phyloP scores from a whole-genome alignment of 306 rosid genomes.

The Trifolium repens region DNA sequence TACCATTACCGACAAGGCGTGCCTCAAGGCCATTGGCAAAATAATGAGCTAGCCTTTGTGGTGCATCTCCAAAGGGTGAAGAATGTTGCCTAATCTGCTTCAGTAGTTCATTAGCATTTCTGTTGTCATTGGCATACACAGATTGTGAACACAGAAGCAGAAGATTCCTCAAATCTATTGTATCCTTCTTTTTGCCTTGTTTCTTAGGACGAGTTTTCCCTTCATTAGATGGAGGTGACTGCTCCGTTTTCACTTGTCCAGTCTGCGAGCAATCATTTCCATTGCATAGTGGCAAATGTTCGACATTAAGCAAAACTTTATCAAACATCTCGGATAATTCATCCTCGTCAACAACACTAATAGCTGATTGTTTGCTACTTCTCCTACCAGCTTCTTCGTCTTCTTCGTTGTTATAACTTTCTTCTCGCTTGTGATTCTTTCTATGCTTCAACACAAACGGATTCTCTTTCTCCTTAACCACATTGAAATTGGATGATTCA shows the following conservation, averaged over 20 bases:
- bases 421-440: slow-evolving; percentile 52
- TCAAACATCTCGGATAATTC: slow-evolving; percentile 59
- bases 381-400: slow-evolving; percentile 46
- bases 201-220: slow-evolving; percentile 45
- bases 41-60: slow-evolving; percentile 72
- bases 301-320: slow-evolving; percentile 47
- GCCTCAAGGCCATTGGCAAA: slow-evolving; percentile 72
- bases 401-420: slow-evolving; percentile 33
- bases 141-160: slow-evolving; percentile 70
- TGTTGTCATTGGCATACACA: slow-evolving; percentile 60
- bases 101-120: slow-evolving; percentile 62
- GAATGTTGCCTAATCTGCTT: slow-evolving; percentile 73
- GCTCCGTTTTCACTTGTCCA: slow-evolving; percentile 24
- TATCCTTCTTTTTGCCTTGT: slow-evolving; percentile 53
- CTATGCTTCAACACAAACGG: slow-evolving; percentile 44
- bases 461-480: slow-evolving; percentile 27
- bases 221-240: slow-evolving; percentile 34
- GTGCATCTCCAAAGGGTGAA: slow-evolving; percentile 65
- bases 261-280: slow-evolving; percentile 2
- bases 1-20: slow-evolving; percentile 66
- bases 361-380: slow-evolving; percentile 59
- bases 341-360: slow-evolving; percentile 45
- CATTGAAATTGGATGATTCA: slow-evolving; percentile 10
- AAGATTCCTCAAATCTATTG: slow-evolving; percentile 68
- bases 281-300: slow-evolving; percentile 33